Evolutionary conservation across 768 basidiomycete species (phyloP).

Genomic region (Leccinum variicolor): DNA sequence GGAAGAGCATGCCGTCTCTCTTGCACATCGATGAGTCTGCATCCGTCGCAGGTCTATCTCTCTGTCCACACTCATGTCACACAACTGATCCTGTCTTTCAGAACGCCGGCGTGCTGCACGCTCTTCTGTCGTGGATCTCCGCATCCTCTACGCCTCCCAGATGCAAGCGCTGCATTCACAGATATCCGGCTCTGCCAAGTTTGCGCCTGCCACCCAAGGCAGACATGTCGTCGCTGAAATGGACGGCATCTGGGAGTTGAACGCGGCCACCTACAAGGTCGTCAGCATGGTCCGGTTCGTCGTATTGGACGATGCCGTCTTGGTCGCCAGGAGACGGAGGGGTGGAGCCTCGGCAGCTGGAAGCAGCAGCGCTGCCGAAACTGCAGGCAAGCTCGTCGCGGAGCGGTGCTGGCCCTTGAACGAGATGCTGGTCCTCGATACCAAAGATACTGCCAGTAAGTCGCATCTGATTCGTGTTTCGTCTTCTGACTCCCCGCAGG

Average conservation of each 20-base stretch:
- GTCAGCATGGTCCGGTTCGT: slow-evolving; percentile 87
- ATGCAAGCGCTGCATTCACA: slow-evolving; percentile 87
- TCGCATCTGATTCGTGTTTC: neutral
- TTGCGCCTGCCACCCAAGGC: slow-evolving; percentile 87
- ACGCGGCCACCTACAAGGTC: slow-evolving; percentile 93
- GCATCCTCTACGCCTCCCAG: slow-evolving; percentile 91
- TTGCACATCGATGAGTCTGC: slow-evolving; percentile 86
- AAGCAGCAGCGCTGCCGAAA: slow-evolving; percentile 55
- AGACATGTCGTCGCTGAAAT: slow-evolving; percentile 89
- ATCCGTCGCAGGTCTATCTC: slow-evolving; percentile 47
- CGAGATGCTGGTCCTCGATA: slow-evolving; percentile 93
- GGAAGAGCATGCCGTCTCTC: slow-evolving; percentile 92
- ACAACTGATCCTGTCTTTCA: slow-evolving; percentile 12
- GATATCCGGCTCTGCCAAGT: slow-evolving; percentile 94
- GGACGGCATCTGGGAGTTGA: slow-evolving; percentile 77
- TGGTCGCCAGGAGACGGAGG: slow-evolving; percentile 78
- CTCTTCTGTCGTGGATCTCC: slow-evolving; percentile 94
- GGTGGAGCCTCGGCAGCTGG: slow-evolving; percentile 57
- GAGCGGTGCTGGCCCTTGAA: slow-evolving; percentile 91
- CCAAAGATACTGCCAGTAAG: slow-evolving; percentile 90
- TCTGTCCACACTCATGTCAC: slow-evolving; percentile 24
- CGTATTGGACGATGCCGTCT: slow-evolving; percentile 84
- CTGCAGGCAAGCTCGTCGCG: slow-evolving; percentile 76
- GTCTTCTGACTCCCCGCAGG: slow-evolving; percentile 32
- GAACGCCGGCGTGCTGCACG: slow-evolving; percentile 64